These are phyloP conservation scores for Cryptosporidium bovis DNA, from an alignment of 169 alveolate species.

Conservation along the genomic window DNA sequence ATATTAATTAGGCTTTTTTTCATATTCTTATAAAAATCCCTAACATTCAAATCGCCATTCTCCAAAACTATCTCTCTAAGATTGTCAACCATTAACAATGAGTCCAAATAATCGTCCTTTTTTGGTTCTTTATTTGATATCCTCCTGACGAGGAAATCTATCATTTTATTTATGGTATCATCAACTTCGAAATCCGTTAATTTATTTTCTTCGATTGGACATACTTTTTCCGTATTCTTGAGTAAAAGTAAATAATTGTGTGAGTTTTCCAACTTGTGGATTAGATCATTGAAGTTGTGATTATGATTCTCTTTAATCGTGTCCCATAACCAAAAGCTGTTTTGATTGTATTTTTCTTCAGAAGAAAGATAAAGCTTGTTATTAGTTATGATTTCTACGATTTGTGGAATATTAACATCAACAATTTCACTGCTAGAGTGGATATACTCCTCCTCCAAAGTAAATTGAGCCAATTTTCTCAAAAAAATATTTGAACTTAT, in stretches of 20 bases:
- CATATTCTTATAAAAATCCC: slow-evolving; percentile 25
- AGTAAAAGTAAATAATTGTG: slow-evolving; percentile 5
- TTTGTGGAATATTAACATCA: neutral
- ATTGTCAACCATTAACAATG: slow-evolving; percentile 2
- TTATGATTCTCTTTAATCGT: neutral
- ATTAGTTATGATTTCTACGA: neutral
- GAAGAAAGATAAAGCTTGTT: neutral
- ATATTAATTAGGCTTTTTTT: slow-evolving; percentile 7
- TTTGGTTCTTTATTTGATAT: neutral
- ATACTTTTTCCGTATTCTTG: neutral
- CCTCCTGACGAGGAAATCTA: neutral
- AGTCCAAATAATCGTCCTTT: too few species aligned
- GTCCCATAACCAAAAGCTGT: slow-evolving; percentile 18
- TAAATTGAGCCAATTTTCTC: slow-evolving; percentile 23
- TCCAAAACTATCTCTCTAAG: neutral
- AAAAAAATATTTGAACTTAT: slow-evolving; percentile 16
- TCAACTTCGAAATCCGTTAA: neutral
- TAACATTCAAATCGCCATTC: neutral
- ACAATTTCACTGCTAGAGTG: too few species aligned
- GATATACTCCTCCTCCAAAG: slow-evolving; percentile 20
- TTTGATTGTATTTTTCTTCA: neutral
- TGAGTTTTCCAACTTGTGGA: neutral
- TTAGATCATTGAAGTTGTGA: neutral
- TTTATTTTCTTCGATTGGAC: slow-evolving; percentile 8
- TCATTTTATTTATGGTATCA: slow-evolving; percentile 4